Evolutionary conservation across 1,139 yeast species (phyloP), one percentile per base, ranked within the genome.

Genomic region (Suhomyces choctaworum): DNA sequence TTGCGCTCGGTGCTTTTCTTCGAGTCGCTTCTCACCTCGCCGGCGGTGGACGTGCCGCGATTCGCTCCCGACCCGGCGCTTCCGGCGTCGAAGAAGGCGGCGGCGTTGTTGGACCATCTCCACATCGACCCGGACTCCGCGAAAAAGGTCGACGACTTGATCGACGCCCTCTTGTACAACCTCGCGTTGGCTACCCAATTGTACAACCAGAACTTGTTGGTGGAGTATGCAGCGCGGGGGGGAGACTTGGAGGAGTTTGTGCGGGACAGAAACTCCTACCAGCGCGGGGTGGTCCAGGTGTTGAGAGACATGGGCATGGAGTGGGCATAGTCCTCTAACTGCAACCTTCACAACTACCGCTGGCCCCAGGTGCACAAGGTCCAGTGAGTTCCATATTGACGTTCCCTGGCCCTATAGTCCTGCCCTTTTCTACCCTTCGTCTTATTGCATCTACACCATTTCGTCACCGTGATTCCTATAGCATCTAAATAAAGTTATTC

Each of bases 81-180:
- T 11, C 25, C 25, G 3, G 12, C 16, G 3, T 21, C 40, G 6
- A 31, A 38, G 19, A 42, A 42, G 25, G 20, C 36, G 9, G 16
- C 35, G 23, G 22, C 34, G 14, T 22, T 45, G 15, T 29, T 42
- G 27, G 22, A 24, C 17, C 27, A 33, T 46, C 28, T 46, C 50
- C 29, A 37, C 30, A 15, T 48, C 32, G 40, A 37, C 9, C 32
- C 30, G 4, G 16, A 45, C 13, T 27, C 39, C 11, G 30, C 41
- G 15, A 41, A 52, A n/a, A 59, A 69, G 44, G 40, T 60, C 11
- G 75, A 69, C 45, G 75, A 69, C 47, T 56, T 69, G 45, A 51
- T 66, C 10, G 75, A 69, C 42, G 57, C 69, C 14, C 50, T 65
- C 12, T 45, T 69, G 23, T 69, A 69, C 40, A 62, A 56, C 34